Conservation (phyloP, 2,329 filamentous ascomycete genomes). For the Akanthomyces lecanii region DNA sequence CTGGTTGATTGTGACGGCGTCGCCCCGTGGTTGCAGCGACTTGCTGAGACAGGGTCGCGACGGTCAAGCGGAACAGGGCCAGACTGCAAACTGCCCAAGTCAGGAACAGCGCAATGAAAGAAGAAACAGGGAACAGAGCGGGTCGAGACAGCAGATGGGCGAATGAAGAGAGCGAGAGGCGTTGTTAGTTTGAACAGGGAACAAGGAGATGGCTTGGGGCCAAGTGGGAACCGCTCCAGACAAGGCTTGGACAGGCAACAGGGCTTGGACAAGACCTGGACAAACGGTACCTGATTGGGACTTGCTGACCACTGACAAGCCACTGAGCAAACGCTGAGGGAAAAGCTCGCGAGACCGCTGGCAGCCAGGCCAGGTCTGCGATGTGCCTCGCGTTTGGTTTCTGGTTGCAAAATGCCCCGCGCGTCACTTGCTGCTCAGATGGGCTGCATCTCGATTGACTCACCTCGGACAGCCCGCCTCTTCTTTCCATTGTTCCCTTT, state of each 20-base stretch:
- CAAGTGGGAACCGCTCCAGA: too few relatives aligned
- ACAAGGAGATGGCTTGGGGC: not conserved
- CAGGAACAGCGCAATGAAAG: not conserved
- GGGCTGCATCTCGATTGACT: too few relatives aligned
- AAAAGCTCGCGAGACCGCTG: too few relatives aligned
- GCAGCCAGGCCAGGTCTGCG: too few relatives aligned
- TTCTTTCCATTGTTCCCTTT: too few relatives aligned
- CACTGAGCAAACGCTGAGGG: not conserved
- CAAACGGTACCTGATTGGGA: not conserved
- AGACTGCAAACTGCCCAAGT: not conserved
- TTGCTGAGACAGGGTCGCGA: not conserved
- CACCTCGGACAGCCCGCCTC: too few relatives aligned
- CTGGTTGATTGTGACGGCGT: too few relatives aligned
- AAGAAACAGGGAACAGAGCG: slow-evolving; percentile 1
- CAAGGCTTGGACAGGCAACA: too few relatives aligned
- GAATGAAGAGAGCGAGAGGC: not conserved
- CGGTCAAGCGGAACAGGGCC: not conserved
- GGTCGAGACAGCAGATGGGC: not conserved
- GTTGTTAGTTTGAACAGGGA: too few relatives aligned
- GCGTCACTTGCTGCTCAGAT: too few relatives aligned
- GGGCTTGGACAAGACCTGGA: too few relatives aligned
- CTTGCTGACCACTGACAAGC: not conserved
- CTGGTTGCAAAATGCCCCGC: too few relatives aligned
- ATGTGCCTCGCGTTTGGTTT: not conserved
- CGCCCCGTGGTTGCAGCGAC: not conserved